These are phyloP conservation scores for Lipomyces sp. DNA, from an alignment of 805 yeast genomes.

Conservation along the genomic window DNA sequence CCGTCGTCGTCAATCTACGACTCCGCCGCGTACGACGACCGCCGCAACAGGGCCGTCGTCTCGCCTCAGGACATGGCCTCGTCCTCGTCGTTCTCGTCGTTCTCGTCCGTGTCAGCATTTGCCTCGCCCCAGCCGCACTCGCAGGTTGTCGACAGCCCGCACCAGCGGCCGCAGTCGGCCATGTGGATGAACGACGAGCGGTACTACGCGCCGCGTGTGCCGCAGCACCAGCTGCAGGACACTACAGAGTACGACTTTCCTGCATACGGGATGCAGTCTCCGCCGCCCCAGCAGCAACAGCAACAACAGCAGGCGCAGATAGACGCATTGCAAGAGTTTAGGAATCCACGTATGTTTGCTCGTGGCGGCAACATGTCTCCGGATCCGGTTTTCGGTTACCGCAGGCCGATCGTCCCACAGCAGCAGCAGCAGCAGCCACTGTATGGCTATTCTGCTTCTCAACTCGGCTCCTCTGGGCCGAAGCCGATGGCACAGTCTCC, in stretches of 20 bases:
- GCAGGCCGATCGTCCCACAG: conserved; percentile 1
- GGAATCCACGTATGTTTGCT: conserved; percentile 13
- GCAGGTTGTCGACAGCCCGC: conserved; percentile 2
- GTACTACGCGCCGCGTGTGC: conserved; percentile 7
- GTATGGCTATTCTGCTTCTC: background rate
- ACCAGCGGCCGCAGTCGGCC: conserved; percentile 15
- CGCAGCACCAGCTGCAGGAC: background rate
- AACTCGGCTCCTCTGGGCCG: too few relatives aligned
- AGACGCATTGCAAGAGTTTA: conserved; percentile 18
- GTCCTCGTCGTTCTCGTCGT: conserved; percentile 12
- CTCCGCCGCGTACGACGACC: conserved; percentile 23
- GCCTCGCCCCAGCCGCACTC: conserved; percentile 8
- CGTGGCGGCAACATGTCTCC: conserved; percentile 12
- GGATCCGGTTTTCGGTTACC: conserved; percentile 10
- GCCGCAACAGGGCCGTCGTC: conserved; percentile 2
- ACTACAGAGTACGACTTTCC: background rate
- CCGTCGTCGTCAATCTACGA: conserved; percentile 26
- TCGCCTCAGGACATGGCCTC: background rate
- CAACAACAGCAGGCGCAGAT: conserved; percentile 4
- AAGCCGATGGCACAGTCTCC: background rate
- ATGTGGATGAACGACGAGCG: conserved; percentile 17
- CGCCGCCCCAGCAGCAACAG: conserved; percentile 5
- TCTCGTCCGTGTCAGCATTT: background rate
- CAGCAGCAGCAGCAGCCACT: conserved; percentile 1
- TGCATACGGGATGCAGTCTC: background rate